Conservation (phyloP, 2,329 filamentous ascomycete genomes). For the Sclerotinia sclerotiorum region DNA sequence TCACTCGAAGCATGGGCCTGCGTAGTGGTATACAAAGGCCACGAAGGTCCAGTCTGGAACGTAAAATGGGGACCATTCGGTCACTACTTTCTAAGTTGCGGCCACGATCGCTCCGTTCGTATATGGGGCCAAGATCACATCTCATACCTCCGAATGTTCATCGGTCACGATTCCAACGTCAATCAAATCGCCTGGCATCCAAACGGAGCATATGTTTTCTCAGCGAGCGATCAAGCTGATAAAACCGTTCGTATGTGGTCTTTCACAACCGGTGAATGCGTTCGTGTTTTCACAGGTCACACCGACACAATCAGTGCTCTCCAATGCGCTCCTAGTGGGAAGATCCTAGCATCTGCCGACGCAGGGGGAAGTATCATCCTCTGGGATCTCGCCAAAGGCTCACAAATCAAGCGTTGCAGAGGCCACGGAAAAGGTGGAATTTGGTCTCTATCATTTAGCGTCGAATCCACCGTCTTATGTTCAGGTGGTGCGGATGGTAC, state of each 20-base stretch:
- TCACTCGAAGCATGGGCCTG: conserved; percentile 90
- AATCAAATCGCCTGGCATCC: conserved; percentile 92
- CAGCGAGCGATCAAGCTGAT: conserved; percentile 78
- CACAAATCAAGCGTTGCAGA: conserved; percentile 85
- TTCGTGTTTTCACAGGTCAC: conserved; percentile 90
- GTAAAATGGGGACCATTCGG: conserved; percentile 89
- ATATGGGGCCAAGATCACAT: conserved; percentile 94
- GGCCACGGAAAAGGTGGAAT: conserved; percentile 93
- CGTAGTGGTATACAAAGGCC: conserved; percentile 89
- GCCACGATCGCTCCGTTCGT: conserved; percentile 85
- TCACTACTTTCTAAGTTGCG: conserved; percentile 88
- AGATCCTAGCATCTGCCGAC: conserved; percentile 87
- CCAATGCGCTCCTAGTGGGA: conserved; percentile 83
- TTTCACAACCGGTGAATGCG: conserved; percentile 79
- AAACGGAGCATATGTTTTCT: conserved; percentile 91
- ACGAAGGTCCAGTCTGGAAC: conserved; percentile 86
- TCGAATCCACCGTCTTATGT: conserved; percentile 85
- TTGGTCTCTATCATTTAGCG: conserved; percentile 89
- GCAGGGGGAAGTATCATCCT: conserved; percentile 86
- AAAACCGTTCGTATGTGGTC: conserved; percentile 98
- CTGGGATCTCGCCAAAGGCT: conserved; percentile 89
- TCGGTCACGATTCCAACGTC: conserved; percentile 91
- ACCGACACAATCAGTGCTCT: conserved; percentile 82
- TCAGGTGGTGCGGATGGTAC: conserved; percentile 91
- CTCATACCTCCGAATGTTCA: conserved; percentile 81